phyloP scores from a whole-genome alignment of 148 eudicot genomes.

The Polygonum maritimum region DNA sequence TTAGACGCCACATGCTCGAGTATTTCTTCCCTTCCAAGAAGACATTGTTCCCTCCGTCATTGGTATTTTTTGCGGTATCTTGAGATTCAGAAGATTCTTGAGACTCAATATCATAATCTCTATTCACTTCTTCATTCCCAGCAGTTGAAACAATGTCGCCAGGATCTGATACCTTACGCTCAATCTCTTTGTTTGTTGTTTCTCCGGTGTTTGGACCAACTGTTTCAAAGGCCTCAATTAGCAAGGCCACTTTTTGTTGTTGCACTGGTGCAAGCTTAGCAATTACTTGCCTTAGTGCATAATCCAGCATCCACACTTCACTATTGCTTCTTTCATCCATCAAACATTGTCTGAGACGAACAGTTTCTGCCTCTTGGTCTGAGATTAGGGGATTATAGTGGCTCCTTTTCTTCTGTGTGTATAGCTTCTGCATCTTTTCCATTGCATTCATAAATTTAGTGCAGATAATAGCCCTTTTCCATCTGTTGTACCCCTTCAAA shows the following conservation, averaged over 20 bases:
- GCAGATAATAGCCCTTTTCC: constrained; percentile 24
- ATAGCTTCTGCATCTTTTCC: constrained; percentile 24
- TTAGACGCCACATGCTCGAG: constrained; percentile 78
- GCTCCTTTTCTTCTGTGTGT: constrained; percentile 15
- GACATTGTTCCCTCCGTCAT: constrained; percentile 8
- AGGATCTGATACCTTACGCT: neutral
- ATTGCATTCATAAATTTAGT: constrained; percentile 32
- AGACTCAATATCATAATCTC: neutral
- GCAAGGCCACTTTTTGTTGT: constrained; percentile 24
- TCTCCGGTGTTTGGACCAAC: constrained; percentile 22
- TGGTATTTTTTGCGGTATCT: constrained; percentile 1
- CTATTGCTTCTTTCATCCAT: constrained; percentile 21
- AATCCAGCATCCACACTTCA: constrained; percentile 44
- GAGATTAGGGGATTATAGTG: constrained; percentile 11
- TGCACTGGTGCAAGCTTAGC: constrained; percentile 30
- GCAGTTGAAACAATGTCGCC: neutral
- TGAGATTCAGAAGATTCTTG: neutral
- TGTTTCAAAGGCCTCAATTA: constrained; percentile 35
- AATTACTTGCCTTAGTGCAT: constrained; percentile 31
- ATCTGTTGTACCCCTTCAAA: constrained; percentile 16
- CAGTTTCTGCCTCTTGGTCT: constrained; percentile 19
- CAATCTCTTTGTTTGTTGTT: neutral
- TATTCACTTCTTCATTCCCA: neutral
- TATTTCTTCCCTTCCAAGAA: constrained; percentile 40
- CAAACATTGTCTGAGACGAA: constrained; percentile 23